Base-by-base conservation (phyloP, 2,329 filamentous ascomycete species). In the Fusarium caatingaense region DNA sequence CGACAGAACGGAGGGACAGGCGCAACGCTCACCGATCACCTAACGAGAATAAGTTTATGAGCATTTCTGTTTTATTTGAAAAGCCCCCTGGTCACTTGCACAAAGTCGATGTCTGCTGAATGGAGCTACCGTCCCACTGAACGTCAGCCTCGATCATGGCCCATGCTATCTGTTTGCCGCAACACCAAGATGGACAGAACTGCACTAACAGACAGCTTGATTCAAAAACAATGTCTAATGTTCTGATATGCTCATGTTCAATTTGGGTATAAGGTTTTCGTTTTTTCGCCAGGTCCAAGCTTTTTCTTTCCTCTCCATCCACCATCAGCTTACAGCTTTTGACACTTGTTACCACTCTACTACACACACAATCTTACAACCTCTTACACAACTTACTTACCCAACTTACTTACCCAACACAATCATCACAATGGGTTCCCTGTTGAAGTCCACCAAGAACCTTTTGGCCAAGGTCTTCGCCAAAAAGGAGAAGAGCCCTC, bases 111-210 rank as follows among this genome's bases (percentile, higher is more conserved):
- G 34, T 10, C 10, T 37, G 18, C 10, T n/a, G 34, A 11, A 37
- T n/a, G 34, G 3, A 37, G 34, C 5, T n/a, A n/a, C 10, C 6
- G 0, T n/a, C 34, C 9, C 11, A n/a, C 18, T 37, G 18, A n/a
- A 37, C 5, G 34, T 12, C 6, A n/a, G 4, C 10, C 1, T 37
- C 9, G 10, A 37, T n/a, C 34, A 11, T 1, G 1, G 0, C 18
- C 5, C 34, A 37, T 2, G 18, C 6, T 4, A 7, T 6, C 18
- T n/a, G 34, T 37, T n/a, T 37, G 3, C 18, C 10, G 2, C 5
- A 37, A 37, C 34, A 37, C 0, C 10, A 7, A 37, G 34, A n/a
- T 0, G 10, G 1, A 37, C 6, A 37, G 34, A 7, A 37, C 10
- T 37, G 1, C 1, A 37, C 3, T n/a, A n/a, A 37, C 34, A 37